These are phyloP conservation scores for Hypoxylon sp. DNA, from an alignment of 2,329 filamentous ascomycete genomes.

Conservation along the genomic window DNA sequence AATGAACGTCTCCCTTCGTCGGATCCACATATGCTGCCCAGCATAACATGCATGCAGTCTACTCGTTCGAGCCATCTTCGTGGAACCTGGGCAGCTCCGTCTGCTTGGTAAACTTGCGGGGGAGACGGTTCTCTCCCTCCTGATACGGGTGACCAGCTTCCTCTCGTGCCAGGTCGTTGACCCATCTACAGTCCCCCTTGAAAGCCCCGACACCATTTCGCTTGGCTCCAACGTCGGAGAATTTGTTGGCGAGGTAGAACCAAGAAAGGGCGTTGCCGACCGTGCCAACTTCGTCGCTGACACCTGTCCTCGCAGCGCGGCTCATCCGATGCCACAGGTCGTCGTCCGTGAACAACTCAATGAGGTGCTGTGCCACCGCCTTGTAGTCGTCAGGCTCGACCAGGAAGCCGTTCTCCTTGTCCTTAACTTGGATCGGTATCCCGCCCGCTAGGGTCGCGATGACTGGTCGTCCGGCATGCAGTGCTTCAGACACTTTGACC, in stretches of 20 bases:
- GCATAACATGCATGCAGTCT: not conserved
- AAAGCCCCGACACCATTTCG: slow-evolving; percentile 60
- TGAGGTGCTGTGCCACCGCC: slow-evolving; percentile 76
- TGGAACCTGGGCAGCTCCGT: slow-evolving; percentile 23
- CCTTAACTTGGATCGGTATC: slow-evolving; percentile 82
- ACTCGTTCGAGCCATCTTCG: slow-evolving; percentile 10
- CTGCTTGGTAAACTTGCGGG: slow-evolving; percentile 60
- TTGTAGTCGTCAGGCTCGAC: slow-evolving; percentile 79
- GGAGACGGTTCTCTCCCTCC: slow-evolving; percentile 73
- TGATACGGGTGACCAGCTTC: slow-evolving; percentile 73
- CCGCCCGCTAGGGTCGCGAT: slow-evolving; percentile 84
- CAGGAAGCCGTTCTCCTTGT: slow-evolving; percentile 80
- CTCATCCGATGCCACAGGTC: slow-evolving; percentile 78
- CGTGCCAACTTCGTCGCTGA: slow-evolving; percentile 86
- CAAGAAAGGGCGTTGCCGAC: slow-evolving; percentile 83
- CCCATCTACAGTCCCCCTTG: slow-evolving; percentile 74
- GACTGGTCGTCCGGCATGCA: slow-evolving; percentile 84
- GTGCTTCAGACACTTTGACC: slow-evolving; percentile 86
- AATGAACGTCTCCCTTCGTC: not conserved
- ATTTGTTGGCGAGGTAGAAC: slow-evolving; percentile 81
- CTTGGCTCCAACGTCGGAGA: slow-evolving; percentile 69
- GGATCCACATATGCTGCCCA: not conserved
- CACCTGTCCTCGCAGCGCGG: slow-evolving; percentile 72
- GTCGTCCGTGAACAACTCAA: slow-evolving; percentile 75
- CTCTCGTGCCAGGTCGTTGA: slow-evolving; percentile 80